Percentiles rank a stretch among this genome's conserved stretches.
phyloP scores from a whole-genome alignment of 345 rosid species.

The Eutrema japonicum region DNA sequence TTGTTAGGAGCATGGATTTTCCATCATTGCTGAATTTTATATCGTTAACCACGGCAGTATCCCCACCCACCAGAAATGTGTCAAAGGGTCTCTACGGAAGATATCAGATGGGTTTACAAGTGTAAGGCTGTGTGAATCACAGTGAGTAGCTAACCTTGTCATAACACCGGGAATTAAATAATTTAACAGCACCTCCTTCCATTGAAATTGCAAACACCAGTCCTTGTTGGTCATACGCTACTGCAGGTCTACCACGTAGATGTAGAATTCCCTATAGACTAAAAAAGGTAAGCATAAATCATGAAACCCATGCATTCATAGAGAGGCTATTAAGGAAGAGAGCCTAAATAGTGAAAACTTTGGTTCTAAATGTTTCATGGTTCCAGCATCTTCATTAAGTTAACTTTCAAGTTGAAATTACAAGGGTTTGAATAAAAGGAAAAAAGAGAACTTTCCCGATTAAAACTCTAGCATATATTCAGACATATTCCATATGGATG shows the following conservation, averaged over 20 bases:
- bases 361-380: not conserved
- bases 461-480: not conserved
- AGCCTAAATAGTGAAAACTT: slow-evolving; percentile 6
- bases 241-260: slow-evolving; percentile 93
- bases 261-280: slow-evolving; percentile 84
- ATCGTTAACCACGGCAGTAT: too few species aligned
- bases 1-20: too few species aligned
- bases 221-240: slow-evolving; percentile 98
- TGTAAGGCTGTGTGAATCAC: not conserved
- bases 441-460: not conserved
- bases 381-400: not conserved
- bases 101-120: slow-evolving; percentile 20
- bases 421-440: not conserved
- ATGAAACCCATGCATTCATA: slow-evolving; percentile 39
- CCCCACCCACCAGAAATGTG: slow-evolving; percentile 54
- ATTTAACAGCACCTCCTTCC: slow-evolving; percentile 98
- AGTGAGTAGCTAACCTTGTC: slow-evolving; percentile 66
- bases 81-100: slow-evolving; percentile 85
- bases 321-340: not conserved
- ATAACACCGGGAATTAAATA: slow-evolving; percentile 91
- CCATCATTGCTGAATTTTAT: too few species aligned
- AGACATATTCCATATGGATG: not conserved
- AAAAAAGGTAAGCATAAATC: slow-evolving; percentile 62
- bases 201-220: slow-evolving; percentile 98
- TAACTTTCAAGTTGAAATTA: not conserved